Percentiles rank a stretch among this genome's conserved stretches.
phyloP scores from a whole-genome alignment of 2,329 filamentous ascomycete species.

The Coleophoma crateriformis region DNA sequence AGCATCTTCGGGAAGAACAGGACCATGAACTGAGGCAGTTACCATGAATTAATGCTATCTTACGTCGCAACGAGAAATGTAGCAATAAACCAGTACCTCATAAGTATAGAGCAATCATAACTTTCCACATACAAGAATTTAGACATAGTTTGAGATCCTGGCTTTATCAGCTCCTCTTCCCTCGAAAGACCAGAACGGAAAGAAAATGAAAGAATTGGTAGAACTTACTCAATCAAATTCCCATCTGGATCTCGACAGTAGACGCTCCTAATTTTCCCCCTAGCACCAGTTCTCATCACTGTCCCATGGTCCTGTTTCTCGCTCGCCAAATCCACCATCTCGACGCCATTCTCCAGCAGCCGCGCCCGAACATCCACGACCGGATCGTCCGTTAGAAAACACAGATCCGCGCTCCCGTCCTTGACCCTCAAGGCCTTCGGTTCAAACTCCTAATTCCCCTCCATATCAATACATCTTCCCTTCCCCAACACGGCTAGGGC shows the following conservation, averaged over 20 bases:
- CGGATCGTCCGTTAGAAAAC: constrained; percentile 48
- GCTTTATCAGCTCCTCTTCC: no score
- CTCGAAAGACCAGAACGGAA: background rate
- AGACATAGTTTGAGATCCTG: no score
- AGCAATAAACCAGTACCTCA: no score
- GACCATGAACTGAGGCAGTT: constrained; percentile 12
- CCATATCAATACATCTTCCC: background rate
- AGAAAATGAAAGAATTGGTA: background rate
- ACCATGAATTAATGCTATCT: no score
- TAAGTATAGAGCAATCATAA: no score
- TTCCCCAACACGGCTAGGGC: background rate
- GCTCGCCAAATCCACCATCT: constrained; percentile 31
- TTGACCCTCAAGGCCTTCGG: constrained; percentile 49
- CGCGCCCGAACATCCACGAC: constrained; percentile 39
- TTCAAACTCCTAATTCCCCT: constrained; percentile 41
- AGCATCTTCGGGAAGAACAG: constrained; percentile 23
- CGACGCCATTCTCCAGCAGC: constrained; percentile 37
- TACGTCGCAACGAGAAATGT: no score
- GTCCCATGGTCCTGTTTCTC: constrained; percentile 36
- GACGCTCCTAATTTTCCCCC: constrained; percentile 47
- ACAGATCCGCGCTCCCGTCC: constrained; percentile 53
- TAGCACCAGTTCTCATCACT: constrained; percentile 50
- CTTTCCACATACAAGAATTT: no score
- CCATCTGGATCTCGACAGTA: constrained; percentile 58
- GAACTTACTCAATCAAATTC: constrained; percentile 52